Evolutionary conservation across 2,329 filamentous ascomycete genomes (phyloP).

Genomic region (Paecilomyces variotii): DNA sequence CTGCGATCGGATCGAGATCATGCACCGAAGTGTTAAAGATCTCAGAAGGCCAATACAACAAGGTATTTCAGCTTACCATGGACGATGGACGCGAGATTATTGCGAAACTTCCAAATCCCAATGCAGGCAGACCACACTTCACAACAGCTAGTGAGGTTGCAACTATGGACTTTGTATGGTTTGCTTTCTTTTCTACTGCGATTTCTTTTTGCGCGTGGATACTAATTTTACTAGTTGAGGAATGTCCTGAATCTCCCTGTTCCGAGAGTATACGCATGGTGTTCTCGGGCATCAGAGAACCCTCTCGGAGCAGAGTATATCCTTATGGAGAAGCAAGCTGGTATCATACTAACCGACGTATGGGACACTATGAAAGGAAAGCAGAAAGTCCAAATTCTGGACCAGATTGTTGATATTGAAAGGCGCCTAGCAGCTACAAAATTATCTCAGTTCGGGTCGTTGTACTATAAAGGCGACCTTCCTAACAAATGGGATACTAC

Average conservation of each 20-base stretch:
- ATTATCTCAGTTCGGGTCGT: constrained; percentile 11
- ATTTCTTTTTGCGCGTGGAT: no score
- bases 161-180: constrained; percentile 17
- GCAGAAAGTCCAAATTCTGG: constrained; percentile 13
- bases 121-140: constrained; percentile 18
- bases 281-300: constrained; percentile 16
- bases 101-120: constrained; percentile 21
- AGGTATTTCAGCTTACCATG: constrained; percentile 23
- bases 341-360: constrained; percentile 9
- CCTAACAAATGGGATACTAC: no score
- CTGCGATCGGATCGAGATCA: constrained; percentile 19
- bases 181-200: constrained; percentile 1
- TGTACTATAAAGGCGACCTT: no score
- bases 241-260: constrained; percentile 22
- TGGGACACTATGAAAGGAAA: constrained; percentile 13
- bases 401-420: constrained; percentile 13
- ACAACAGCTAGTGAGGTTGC: constrained; percentile 24
- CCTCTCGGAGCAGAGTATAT: constrained; percentile 26
- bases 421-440: constrained; percentile 9
- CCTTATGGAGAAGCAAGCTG: constrained; percentile 10
- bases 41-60: constrained; percentile 20
- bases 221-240: constrained; percentile 12
- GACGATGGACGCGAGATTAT: constrained; percentile 17
- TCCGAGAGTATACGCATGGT: constrained; percentile 26
- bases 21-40: constrained; percentile 26